Evolutionary conservation across 257 asterid genomes (phyloP).

Genomic region (Linderniella brevidens): DNA sequence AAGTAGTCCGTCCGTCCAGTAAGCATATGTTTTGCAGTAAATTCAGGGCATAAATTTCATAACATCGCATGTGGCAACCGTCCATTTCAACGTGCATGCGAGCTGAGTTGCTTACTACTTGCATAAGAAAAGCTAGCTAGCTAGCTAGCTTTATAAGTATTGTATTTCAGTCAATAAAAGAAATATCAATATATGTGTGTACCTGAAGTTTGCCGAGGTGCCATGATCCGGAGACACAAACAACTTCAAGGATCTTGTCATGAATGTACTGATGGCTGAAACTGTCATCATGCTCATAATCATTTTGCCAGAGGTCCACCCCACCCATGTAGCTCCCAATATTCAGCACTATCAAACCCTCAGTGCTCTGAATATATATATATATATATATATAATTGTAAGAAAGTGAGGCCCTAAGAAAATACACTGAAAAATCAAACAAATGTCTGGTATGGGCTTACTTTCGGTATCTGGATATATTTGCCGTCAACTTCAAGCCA

Average conservation of each 20-base stretch:
- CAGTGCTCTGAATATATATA: slow-evolving; percentile 36
- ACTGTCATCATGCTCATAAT: slow-evolving; percentile 54
- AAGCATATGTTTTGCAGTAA: background rate
- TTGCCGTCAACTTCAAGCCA: slow-evolving; percentile 83
- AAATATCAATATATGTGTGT: background rate
- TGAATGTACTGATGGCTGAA: slow-evolving; percentile 64
- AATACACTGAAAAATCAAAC: slow-evolving; percentile 6
- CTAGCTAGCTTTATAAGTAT: too few species aligned
- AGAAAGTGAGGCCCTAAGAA: slow-evolving; percentile 10
- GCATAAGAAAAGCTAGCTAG: too few species aligned
- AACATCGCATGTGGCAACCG: too few species aligned
- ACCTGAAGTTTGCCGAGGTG: slow-evolving; percentile 94
- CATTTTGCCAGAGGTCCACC: slow-evolving; percentile 87
- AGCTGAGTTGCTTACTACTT: too few species aligned
- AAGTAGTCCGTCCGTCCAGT: background rate
- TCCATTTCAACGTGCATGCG: too few species aligned
- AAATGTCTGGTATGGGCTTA: slow-evolving; percentile 11
- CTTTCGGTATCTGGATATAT: slow-evolving; percentile 57
- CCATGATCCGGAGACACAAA: slow-evolving; percentile 78
- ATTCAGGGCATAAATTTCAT: too few species aligned
- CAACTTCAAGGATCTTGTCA: slow-evolving; percentile 83
- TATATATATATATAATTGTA: background rate
- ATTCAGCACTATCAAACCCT: slow-evolving; percentile 78
- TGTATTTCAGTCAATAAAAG: too few species aligned
- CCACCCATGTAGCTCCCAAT: slow-evolving; percentile 94